Evolutionary conservation across 805 yeast species (phyloP).

Genomic region (Torulaspora franciscae): DNA sequence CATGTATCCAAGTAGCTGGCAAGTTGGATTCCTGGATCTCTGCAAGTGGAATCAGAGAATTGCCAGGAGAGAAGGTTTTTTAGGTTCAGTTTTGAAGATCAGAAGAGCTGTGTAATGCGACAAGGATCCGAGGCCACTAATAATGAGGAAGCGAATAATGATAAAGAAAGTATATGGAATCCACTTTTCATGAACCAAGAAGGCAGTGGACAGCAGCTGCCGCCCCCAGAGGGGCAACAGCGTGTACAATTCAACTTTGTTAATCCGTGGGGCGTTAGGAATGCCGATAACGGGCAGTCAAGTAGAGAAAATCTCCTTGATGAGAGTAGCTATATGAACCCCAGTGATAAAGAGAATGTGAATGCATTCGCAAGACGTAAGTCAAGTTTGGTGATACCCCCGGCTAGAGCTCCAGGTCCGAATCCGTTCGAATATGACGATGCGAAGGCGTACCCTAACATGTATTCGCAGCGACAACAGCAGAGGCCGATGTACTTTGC

Average conservation of each 20-base stretch:
- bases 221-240: slow-evolving; percentile 6
- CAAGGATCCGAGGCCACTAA: slow-evolving; percentile 1
- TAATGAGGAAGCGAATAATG: slow-evolving; percentile 4
- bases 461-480: slow-evolving; percentile 15
- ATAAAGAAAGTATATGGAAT: slow-evolving; percentile 17
- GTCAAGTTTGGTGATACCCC: slow-evolving; percentile 39
- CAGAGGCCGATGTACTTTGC: slow-evolving; percentile 10
- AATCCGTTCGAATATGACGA: slow-evolving; percentile 36
- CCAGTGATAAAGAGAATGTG: slow-evolving; percentile 10
- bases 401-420: slow-evolving; percentile 44
- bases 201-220: slow-evolving; percentile 10
- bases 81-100: neutral
- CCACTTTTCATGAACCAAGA: slow-evolving; percentile 12
- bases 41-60: neutral
- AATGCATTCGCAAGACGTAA: slow-evolving; percentile 28
- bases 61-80: neutral
- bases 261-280: slow-evolving; percentile 23
- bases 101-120: slow-evolving; percentile 3
- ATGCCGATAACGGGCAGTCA: slow-evolving; percentile 7
- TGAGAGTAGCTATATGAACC: slow-evolving; percentile 3
- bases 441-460: slow-evolving; percentile 11
- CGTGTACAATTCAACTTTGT: slow-evolving; percentile 18
- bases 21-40: neutral
- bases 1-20: neutral
- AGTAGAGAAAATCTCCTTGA: slow-evolving; percentile 3